phyloP scores from a whole-genome alignment of 1,284 basidiomycete genomes.

The Pseudozyma hubeiensis region DNA sequence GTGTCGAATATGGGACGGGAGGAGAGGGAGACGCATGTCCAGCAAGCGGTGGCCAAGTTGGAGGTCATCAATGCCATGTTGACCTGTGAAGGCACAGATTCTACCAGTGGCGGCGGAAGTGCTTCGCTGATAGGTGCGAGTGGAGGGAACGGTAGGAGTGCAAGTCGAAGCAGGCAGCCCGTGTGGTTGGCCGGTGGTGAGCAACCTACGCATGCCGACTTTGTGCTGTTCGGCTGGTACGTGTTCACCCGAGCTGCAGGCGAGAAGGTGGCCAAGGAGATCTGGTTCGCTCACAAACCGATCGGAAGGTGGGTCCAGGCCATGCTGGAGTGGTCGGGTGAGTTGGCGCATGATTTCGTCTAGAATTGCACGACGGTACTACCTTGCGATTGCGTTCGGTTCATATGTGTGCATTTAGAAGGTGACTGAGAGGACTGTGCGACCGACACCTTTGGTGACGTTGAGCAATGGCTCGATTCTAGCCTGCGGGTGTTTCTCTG shows the following conservation, averaged over 20 bases:
- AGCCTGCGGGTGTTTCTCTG: constrained; percentile 8
- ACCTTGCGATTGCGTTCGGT: too few species aligned
- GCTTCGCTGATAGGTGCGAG: neutral
- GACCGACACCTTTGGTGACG: constrained; percentile 50
- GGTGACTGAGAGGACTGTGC: constrained; percentile 49
- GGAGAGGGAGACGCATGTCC: constrained; percentile 32
- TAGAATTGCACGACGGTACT: neutral
- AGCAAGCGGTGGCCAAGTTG: constrained; percentile 36
- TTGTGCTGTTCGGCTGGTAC: constrained; percentile 56
- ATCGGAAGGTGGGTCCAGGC: constrained; percentile 47
- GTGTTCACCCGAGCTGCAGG: constrained; percentile 48
- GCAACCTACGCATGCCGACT: constrained; percentile 58
- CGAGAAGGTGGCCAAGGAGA: constrained; percentile 27
- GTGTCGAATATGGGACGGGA: constrained; percentile 11
- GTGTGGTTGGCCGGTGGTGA: constrained; percentile 51
- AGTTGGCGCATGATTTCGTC: constrained; percentile 47
- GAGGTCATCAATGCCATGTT: constrained; percentile 43
- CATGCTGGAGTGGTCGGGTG: constrained; percentile 50
- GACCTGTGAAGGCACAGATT: constrained; percentile 27
- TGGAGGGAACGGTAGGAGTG: constrained; percentile 6
- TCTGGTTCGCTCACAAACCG: constrained; percentile 46
- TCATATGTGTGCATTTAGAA: constrained; percentile 11
- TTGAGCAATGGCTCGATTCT: constrained; percentile 21
- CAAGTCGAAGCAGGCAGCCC: constrained; percentile 7
- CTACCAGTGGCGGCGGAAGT: neutral